These are phyloP conservation scores for Colletotrichum lupini DNA, from an alignment of 2,329 filamentous ascomycete genomes.

Conservation along the genomic window DNA sequence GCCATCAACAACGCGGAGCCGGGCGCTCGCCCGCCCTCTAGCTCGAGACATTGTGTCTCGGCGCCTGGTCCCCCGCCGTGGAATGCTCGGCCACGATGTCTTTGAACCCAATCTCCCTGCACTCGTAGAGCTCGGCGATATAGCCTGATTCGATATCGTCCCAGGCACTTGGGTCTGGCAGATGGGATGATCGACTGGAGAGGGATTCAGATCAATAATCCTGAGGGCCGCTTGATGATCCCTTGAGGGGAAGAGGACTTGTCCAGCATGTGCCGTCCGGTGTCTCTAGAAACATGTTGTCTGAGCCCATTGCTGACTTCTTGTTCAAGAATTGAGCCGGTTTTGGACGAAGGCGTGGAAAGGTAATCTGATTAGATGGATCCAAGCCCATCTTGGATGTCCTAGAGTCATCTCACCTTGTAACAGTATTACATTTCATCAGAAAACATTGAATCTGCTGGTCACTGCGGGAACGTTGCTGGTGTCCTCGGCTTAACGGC, in stretches of 20 bases:
- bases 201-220: not conserved
- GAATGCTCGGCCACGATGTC: conserved; percentile 13
- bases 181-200: not conserved
- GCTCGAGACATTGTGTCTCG: conserved; percentile 12
- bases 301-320: not conserved
- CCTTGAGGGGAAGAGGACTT: not conserved
- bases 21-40: not conserved
- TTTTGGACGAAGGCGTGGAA: not conserved
- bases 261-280: not conserved
- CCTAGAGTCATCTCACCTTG: not conserved
- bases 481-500: not conserved
- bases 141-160: conserved; percentile 5
- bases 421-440: not conserved
- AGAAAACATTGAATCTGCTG: not conserved
- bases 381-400: not conserved
- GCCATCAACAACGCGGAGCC: not conserved
- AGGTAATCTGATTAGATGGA: not conserved
- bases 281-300: not conserved
- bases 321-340: not conserved
- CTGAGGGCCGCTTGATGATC: not conserved
- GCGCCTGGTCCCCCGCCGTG: not conserved
- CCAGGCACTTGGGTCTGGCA: not conserved
- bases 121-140: not conserved
- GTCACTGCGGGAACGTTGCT: not conserved
- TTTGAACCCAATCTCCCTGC: conserved; percentile 2